A percentile compares a stretch with the other conserved stretches of the same genome.
Conservation (phyloP, 345 rosid genomes). For the Eucalyptus guilfoylei region DNA sequence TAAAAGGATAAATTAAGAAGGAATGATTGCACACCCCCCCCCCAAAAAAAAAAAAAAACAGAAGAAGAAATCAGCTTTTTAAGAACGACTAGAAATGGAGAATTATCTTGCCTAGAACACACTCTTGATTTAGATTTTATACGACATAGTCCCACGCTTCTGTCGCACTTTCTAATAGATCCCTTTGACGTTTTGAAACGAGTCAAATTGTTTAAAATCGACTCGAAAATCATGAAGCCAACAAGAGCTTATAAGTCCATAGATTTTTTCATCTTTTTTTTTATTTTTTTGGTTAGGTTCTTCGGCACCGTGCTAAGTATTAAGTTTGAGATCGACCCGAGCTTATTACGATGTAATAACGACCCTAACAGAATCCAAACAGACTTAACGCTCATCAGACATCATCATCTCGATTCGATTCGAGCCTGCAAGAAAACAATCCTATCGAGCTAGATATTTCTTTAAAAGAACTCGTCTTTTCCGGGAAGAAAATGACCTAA, state of each 20-base stretch:
- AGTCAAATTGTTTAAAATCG: background rate
- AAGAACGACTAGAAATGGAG: background rate
- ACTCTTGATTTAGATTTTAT: background rate
- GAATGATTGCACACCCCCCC: background rate
- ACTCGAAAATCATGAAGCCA: background rate
- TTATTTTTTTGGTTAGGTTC: background rate
- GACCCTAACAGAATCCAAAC: background rate
- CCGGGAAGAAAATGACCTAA: background rate
- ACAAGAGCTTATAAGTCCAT: background rate
- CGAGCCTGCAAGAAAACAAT: background rate
- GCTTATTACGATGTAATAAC: background rate
- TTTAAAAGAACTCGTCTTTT: background rate
- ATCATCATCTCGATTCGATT: background rate
- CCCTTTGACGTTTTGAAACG: background rate
- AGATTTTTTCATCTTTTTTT: rapidly evolving
- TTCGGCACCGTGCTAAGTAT: background rate
- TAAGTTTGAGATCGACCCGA: background rate
- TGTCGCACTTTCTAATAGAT: background rate
- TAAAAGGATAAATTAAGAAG: background rate
- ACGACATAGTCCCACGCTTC: background rate
- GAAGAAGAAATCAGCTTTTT: background rate
- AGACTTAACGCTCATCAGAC: background rate
- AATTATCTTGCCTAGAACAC: background rate
- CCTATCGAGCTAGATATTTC: background rate
- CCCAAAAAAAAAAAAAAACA: too few relatives aligned